Evolutionary conservation across 2,329 filamentous ascomycete species (phyloP), one percentile per base, ranked within the genome.

Genomic region (Chrysoporthe deuterocubensis): DNA sequence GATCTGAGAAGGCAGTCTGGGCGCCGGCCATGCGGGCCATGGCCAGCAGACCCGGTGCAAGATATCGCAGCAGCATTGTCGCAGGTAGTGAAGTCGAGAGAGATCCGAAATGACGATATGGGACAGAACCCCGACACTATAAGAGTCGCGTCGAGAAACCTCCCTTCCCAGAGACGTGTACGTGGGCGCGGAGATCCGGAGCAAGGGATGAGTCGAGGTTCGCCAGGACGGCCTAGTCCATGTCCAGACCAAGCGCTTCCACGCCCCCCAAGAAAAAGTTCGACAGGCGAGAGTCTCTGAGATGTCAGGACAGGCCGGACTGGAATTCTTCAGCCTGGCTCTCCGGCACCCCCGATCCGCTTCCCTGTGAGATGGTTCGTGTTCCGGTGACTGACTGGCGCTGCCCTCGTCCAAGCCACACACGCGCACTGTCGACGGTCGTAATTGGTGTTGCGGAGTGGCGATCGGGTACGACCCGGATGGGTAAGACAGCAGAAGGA

Each of bases 1-100:
- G 63, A 32, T 68, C 69, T 14, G 62, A 61, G 26, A 70, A 68
- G 64, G 40, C 2, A n/a, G 32, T n/a, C 66, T 70, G 66, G 40
- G 69, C 67, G 52, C 56, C 66, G 60, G 46, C 66, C 59, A 70
- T 7, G 7, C 66, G 60, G 46, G 21, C 56, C 34, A 69, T 48
- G 21, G 54, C 68, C 66, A 70, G 59, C 52, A 68, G 32, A 5
- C 48, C 66, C 54, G 68, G 68, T 59, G 64, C 32, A 14, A 70
- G 43, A 40, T 34, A 68, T 60, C 62, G 62, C 43, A 52, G 44
- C 44, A 64, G 52, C 68, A 70, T 70, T 44, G 64, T 65, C 26
- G 46, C 40, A 60, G 42, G 8, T 7, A 8, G 16, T 52, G 26
- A 54, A 16, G 52, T 43, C 52, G 56, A 52, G 16, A 44, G 32